Conservation (phyloP, 2,329 filamentous ascomycete genomes). For the Pezicula neosporulosa region DNA sequence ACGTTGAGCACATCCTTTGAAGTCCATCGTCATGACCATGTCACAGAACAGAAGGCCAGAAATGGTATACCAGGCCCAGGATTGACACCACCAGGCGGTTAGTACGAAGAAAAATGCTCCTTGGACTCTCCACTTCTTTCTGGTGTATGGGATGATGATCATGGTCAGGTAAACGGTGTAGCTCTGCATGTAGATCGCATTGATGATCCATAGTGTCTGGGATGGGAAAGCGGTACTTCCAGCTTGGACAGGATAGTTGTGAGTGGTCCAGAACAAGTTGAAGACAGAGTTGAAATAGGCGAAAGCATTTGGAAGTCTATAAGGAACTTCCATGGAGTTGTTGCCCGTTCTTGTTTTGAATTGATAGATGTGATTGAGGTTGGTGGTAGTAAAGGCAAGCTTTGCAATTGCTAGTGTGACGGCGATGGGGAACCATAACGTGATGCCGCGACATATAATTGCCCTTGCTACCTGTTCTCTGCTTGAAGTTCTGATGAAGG, state of each 20-base stretch:
- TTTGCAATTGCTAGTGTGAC: constrained; percentile 36
- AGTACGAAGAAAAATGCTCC: constrained; percentile 27
- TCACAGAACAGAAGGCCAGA: constrained; percentile 38
- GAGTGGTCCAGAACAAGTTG: constrained; percentile 41
- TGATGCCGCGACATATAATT: constrained; percentile 37
- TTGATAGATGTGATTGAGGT: constrained; percentile 30
- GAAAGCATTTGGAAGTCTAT: constrained; percentile 33
- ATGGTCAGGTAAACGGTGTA: constrained; percentile 46
- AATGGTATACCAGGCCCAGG: constrained; percentile 42
- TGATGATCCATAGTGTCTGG: constrained; percentile 41
- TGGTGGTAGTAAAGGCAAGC: constrained; percentile 31
- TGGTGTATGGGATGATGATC: constrained; percentile 35
- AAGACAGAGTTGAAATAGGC: constrained; percentile 43
- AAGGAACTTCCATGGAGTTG: constrained; percentile 29
- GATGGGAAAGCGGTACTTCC: constrained; percentile 39
- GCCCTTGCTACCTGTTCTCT: constrained; percentile 33
- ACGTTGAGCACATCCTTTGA: constrained; percentile 21
- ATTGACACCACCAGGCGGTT: constrained; percentile 43
- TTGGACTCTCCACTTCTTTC: constrained; percentile 14
- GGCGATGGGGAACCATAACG: constrained; percentile 37
- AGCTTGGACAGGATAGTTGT: constrained; percentile 33
- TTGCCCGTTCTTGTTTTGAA: constrained; percentile 36
- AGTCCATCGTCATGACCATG: constrained; percentile 37
- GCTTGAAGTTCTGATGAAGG: constrained; percentile 34
- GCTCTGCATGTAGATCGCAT: constrained; percentile 40